Conservation (phyloP, 345 rosid species). For the Acer negundo region DNA sequence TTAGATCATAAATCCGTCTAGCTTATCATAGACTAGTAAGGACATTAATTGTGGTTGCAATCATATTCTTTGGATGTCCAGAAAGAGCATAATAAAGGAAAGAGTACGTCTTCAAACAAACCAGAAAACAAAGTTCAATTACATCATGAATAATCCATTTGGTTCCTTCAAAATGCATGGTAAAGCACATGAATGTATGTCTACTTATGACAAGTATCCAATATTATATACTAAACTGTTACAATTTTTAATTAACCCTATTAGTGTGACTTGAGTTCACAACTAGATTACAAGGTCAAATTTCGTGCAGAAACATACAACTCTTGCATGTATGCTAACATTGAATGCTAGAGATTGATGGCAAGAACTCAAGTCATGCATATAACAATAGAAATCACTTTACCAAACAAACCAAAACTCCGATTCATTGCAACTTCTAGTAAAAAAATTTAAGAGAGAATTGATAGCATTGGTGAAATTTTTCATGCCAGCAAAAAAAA, state of each 20-base stretch:
- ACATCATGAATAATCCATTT: background rate
- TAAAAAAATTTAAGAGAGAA: background rate
- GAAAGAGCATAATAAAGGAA: constrained; percentile 1
- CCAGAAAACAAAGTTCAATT: background rate
- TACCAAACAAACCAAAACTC: background rate
- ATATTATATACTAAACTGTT: background rate
- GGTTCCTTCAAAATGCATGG: background rate
- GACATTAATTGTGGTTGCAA: background rate
- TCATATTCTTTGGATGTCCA: background rate
- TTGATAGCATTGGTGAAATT: background rate
- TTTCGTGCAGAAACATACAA: background rate
- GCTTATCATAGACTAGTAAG: background rate
- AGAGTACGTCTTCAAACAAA: background rate
- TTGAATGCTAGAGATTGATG: background rate
- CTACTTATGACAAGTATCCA: background rate
- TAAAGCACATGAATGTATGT: background rate
- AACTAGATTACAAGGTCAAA: too few relatives aligned
- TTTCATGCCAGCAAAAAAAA: background rate
- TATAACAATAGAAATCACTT: background rate
- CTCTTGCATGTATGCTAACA: background rate
- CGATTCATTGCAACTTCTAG: background rate
- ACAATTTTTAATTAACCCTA: background rate
- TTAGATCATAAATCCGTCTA: background rate
- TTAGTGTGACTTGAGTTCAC: background rate
- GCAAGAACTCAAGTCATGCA: background rate